A percentile compares a stretch with the other conserved stretches of the same genome.
phyloP scores from a whole-genome alignment of 257 asterid genomes.

The Perilla frutescens region DNA sequence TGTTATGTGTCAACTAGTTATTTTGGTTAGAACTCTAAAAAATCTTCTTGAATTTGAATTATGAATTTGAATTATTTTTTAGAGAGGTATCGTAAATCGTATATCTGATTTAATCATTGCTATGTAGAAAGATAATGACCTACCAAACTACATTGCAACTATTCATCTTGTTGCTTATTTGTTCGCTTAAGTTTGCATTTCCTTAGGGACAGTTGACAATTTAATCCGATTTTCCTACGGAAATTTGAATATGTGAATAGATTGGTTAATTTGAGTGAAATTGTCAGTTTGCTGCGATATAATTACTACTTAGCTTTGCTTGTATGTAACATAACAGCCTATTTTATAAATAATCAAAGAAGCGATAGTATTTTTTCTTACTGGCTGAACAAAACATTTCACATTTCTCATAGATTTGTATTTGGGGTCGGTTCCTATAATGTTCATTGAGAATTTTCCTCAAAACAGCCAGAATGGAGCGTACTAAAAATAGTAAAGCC shows the following conservation, averaged over 20 bases:
- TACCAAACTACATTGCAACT: background rate
- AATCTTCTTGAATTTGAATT: background rate
- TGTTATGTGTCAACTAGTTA: background rate
- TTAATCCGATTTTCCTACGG: too few relatives aligned
- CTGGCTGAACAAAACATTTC: too few relatives aligned
- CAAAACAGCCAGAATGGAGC: too few relatives aligned
- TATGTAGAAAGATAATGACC: background rate
- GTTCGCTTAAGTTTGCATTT: too few relatives aligned
- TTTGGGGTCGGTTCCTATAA: too few relatives aligned
- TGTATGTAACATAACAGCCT: background rate
- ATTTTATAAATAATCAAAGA: background rate
- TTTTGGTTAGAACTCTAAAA: background rate
- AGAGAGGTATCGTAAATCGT: background rate
- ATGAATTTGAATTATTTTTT: background rate
- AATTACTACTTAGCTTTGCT: background rate
- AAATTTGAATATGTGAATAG: too few relatives aligned
- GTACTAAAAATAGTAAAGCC: too few relatives aligned
- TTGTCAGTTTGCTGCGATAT: conserved; percentile 2
- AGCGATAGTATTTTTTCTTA: background rate
- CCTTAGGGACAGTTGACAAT: background rate
- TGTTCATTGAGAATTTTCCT: too few relatives aligned
- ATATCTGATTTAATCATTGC: background rate
- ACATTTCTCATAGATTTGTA: too few relatives aligned
- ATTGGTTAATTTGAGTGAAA: too few relatives aligned
- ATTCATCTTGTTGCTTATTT: background rate